Evolutionary conservation across 164 flowering plant species (phyloP).

Genomic region (Saururus chinensis): DNA sequence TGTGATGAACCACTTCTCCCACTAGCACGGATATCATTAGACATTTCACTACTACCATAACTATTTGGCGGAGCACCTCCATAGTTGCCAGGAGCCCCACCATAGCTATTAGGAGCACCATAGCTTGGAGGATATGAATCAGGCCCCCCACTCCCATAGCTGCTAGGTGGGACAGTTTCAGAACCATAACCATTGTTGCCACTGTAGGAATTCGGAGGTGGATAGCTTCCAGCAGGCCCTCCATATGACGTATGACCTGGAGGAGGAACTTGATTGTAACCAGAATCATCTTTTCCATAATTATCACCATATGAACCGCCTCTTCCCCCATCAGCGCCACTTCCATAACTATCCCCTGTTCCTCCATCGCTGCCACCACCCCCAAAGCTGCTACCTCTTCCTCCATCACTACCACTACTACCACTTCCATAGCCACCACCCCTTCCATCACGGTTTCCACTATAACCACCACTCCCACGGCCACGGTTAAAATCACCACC

Average conservation of each 20-base stretch:
- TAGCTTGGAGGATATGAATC: conserved; percentile 72
- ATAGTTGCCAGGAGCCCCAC: conserved; percentile 6
- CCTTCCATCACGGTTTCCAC: too few relatives aligned
- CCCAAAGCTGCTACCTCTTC: conserved; percentile 11
- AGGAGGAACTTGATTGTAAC: conserved; percentile 48
- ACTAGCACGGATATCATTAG: conserved; percentile 28
- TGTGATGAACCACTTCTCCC: conserved; percentile 33
- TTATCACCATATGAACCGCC: conserved; percentile 33
- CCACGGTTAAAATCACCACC: conserved; percentile 7
- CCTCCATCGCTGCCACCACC: conserved; percentile 5
- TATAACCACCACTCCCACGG: too few relatives aligned
- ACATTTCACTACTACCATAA: conserved; percentile 31
- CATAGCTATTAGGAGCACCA: conserved; percentile 40
- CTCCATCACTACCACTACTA: conserved; percentile 27
- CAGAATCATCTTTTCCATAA: conserved; percentile 51
- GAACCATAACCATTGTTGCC: conserved; percentile 46
- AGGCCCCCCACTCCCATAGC: conserved; percentile 58
- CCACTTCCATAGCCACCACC: too few relatives aligned
- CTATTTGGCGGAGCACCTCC: conserved; percentile 39
- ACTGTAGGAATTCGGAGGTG: conserved; percentile 42
- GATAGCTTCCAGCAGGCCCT: conserved; percentile 42
- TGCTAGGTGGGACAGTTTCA: conserved; percentile 71
- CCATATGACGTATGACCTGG: conserved; percentile 41
- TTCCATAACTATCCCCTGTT: conserved; percentile 9
- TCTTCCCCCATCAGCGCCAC: conserved; percentile 29